These are phyloP conservation scores for Euphorbia celastroides DNA, from an alignment of 441 rosid species.

Conservation along the genomic window DNA sequence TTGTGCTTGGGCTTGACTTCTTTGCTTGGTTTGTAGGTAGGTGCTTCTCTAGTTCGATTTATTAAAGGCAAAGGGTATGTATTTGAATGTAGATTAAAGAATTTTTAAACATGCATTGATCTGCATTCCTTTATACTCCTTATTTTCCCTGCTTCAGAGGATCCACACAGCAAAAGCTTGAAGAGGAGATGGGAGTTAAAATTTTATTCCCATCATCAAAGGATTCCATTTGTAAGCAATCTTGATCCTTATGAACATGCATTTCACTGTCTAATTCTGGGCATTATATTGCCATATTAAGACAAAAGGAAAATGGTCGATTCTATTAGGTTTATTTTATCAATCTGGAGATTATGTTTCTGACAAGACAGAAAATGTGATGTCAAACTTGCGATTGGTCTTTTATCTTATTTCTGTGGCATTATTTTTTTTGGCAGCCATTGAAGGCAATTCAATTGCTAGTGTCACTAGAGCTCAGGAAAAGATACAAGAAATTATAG, in stretches of 20 bases:
- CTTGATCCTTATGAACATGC: not conserved
- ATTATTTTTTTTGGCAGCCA: conserved; percentile 37
- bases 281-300: conserved; percentile 1
- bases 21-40: conserved; percentile 49
- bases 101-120: conserved; percentile 16
- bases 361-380: not conserved
- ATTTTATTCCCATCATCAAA: conserved; percentile 61
- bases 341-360: not conserved
- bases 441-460: conserved; percentile 65
- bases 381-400: not conserved
- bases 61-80: conserved; percentile 72
- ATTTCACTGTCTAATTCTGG: not conserved
- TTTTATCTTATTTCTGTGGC: conserved; percentile 14
- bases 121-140: conserved; percentile 17
- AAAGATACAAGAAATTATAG: conserved; percentile 47
- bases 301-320: not conserved
- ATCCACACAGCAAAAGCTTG: conserved; percentile 51
- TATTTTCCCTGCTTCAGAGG: conserved; percentile 43
- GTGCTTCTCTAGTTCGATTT: conserved; percentile 69
- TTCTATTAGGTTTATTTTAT: not conserved
- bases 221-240: conserved; percentile 50
- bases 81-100: conserved; percentile 12
- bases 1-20: not conserved
- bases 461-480: conserved; percentile 58
- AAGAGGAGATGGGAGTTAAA: conserved; percentile 73